A percentile compares a stretch with the other conserved stretches of the same genome.
Evolutionary conservation across 2,329 filamentous ascomycete species (phyloP).

Genomic region (Botrytis elliptica): DNA sequence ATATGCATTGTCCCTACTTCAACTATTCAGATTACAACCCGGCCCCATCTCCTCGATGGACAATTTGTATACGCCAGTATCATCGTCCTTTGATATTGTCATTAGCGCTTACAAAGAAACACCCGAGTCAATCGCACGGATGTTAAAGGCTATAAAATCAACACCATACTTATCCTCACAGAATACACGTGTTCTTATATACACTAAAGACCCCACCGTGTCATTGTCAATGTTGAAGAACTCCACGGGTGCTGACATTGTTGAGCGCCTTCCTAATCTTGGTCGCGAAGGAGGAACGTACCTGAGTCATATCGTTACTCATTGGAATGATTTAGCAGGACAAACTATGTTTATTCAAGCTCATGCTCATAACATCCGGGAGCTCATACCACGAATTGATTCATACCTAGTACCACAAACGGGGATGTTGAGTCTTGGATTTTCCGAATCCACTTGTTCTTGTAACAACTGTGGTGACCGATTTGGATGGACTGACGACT

Average conservation of each 20-base stretch:
- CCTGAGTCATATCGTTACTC: constrained; percentile 46
- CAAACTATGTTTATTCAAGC: constrained; percentile 52
- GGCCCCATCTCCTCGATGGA: constrained; percentile 26
- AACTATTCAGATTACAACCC: background rate
- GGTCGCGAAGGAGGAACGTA: constrained; percentile 51
- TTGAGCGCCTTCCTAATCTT: constrained; percentile 41
- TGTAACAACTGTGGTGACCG: constrained; percentile 43
- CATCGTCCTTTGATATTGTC: constrained; percentile 35
- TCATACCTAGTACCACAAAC: constrained; percentile 45
- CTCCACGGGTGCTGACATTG: constrained; percentile 29
- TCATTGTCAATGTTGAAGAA: constrained; percentile 27
- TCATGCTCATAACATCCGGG: constrained; percentile 43
- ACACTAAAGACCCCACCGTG: constrained; percentile 31
- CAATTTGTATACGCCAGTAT: constrained; percentile 21
- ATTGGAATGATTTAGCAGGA: constrained; percentile 46
- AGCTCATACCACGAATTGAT: constrained; percentile 42
- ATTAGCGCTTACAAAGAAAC: constrained; percentile 34
- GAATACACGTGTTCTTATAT: constrained; percentile 30
- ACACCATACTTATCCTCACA: constrained; percentile 29
- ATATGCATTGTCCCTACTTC: background rate
- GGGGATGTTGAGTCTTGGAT: constrained; percentile 48
- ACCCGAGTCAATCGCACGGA: constrained; percentile 26
- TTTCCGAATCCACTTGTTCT: constrained; percentile 40
- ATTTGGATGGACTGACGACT: constrained; percentile 43
- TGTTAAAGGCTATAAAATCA: constrained; percentile 29